phyloP scores from a whole-genome alignment of 2,329 filamentous ascomycete genomes.

The Fusarium scirpi region DNA sequence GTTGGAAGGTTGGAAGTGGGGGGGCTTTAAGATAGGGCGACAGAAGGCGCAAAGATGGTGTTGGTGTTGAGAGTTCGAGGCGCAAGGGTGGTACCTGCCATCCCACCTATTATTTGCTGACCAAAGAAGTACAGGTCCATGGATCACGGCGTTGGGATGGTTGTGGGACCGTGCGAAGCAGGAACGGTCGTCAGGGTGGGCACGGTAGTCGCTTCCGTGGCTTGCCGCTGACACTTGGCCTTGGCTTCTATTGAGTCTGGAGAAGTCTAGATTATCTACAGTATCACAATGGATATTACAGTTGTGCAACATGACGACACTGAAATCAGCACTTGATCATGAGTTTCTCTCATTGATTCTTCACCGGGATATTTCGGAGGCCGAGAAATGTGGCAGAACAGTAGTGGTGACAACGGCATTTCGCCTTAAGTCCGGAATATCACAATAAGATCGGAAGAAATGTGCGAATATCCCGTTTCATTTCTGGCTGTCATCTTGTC shows the following conservation, averaged over 20 bases:
- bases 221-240: conserved; percentile 12
- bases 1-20: conserved; percentile 38
- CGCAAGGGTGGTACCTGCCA: conserved; percentile 21
- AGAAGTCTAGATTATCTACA: not conserved
- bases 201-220: conserved; percentile 32
- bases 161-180: conserved; percentile 32
- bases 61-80: conserved; percentile 39
- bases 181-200: conserved; percentile 38
- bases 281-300: not conserved
- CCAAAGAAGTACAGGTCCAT: conserved; percentile 8
- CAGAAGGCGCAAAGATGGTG: conserved; percentile 21
- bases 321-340: not conserved
- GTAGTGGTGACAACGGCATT: conserved; percentile 21
- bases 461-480: conserved; percentile 14
- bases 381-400: conserved; percentile 16
- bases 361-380: conserved; percentile 29
- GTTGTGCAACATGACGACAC: not conserved
- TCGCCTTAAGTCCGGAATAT: conserved; percentile 28
- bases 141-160: conserved; percentile 28
- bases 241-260: not conserved
- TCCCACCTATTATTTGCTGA: not conserved
- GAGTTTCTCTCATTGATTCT: not conserved
- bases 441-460: not conserved
- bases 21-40: conserved; percentile 26
- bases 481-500: conserved; percentile 14